Evolutionary conservation across 352 stramenopile genomes (phyloP).

Genomic region (Phytophthora niederhauseri): DNA sequence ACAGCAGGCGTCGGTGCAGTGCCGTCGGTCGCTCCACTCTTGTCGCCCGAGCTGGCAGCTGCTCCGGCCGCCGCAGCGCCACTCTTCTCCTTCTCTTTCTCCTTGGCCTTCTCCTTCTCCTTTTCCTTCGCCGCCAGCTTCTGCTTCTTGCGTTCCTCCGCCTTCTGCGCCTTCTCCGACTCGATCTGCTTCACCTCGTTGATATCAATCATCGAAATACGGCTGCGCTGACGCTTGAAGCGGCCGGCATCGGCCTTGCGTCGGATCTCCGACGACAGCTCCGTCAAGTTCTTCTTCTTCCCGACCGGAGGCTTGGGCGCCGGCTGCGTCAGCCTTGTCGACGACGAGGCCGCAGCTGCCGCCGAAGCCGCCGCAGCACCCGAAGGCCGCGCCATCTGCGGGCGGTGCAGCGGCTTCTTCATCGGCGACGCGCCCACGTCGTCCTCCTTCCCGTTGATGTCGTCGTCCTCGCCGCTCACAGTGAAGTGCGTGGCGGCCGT

Average conservation of each 20-base stretch:
- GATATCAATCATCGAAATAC: constrained; percentile 90
- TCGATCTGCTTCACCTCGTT: constrained; percentile 91
- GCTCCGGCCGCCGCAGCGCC: constrained; percentile 9
- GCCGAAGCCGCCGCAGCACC: constrained; percentile 26
- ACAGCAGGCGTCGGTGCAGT: constrained; percentile 12
- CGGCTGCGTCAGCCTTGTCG: constrained; percentile 36
- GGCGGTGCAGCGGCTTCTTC: constrained; percentile 55
- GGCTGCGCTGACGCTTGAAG: constrained; percentile 84
- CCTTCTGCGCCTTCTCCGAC: constrained; percentile 83
- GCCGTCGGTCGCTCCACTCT: constrained; percentile 17
- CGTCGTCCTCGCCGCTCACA: constrained; percentile 54
- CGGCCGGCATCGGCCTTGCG: constrained; percentile 81
- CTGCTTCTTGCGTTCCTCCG: constrained; percentile 82
- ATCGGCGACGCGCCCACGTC: constrained; percentile 29
- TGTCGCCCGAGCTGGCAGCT: constrained; percentile 20
- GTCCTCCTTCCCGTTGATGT: constrained; percentile 36
- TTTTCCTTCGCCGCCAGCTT: constrained; percentile 51
- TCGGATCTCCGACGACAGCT: constrained; percentile 81
- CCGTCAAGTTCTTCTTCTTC: constrained; percentile 73
- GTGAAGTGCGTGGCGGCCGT: constrained; percentile 66
- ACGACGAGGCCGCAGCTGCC: constrained; percentile 18
- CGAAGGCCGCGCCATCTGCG: constrained; percentile 47
- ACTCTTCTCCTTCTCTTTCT: constrained; percentile 43
- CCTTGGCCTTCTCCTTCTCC: constrained; percentile 44
- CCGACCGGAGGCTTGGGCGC: constrained; percentile 41